Evolutionary conservation across 306 rosid genomes (phyloP).

Genomic region (Cucumis hystrix): DNA sequence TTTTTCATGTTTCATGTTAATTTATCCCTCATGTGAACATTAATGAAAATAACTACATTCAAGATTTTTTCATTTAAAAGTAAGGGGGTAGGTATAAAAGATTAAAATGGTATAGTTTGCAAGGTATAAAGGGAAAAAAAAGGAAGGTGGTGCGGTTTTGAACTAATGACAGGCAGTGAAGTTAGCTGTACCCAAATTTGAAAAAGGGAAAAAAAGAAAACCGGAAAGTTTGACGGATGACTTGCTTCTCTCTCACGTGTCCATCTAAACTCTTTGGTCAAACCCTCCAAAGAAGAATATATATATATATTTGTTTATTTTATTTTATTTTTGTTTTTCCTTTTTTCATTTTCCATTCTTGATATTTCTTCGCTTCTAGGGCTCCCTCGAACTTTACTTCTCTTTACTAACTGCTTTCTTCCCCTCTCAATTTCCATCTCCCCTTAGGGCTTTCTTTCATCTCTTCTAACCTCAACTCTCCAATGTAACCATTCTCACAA

Average conservation of each 20-base stretch:
- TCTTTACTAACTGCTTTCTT: not conserved
- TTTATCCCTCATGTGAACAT: no score
- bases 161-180: not conserved
- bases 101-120: no score
- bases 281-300: slow-evolving; percentile 1
- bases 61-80: no score
- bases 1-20: no score
- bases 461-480: not conserved
- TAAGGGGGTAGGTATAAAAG: no score
- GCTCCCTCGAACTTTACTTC: not conserved
- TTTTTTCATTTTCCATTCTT: not conserved
- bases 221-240: not conserved
- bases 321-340: not conserved
- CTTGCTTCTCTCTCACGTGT: not conserved
- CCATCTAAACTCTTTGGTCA: not conserved
- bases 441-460: not conserved
- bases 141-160: not conserved
- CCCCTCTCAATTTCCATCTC: not conserved
- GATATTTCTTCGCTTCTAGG: not conserved
- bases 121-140: no score
- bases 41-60: no score
- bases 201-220: not conserved
- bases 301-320: no score
- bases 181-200: not conserved
- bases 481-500: not conserved